A percentile compares a stretch with the other conserved stretches of the same genome.
These are phyloP conservation scores for Fusarium robinianum DNA, from an alignment of 2,329 filamentous ascomycete genomes.

Conservation along the genomic window DNA sequence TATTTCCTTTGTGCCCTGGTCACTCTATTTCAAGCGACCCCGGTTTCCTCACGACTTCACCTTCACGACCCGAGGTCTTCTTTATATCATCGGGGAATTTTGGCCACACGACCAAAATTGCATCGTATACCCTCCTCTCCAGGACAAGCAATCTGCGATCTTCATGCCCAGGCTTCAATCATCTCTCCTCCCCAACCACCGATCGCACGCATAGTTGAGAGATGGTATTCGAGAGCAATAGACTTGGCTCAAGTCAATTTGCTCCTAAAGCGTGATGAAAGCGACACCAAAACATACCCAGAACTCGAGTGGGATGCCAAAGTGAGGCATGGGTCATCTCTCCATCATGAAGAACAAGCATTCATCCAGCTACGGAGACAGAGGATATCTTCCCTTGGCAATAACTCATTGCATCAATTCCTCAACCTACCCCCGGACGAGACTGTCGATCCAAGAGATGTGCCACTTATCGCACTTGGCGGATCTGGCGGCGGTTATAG, in stretches of 20 bases:
- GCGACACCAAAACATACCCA: constrained; percentile 20
- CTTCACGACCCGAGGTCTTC: not conserved
- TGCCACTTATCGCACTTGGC: constrained; percentile 27
- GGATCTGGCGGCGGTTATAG: constrained; percentile 32
- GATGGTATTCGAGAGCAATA: constrained; percentile 25
- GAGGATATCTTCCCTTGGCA: constrained; percentile 18
- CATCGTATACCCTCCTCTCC: accelerated
- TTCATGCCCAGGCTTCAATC: accelerated
- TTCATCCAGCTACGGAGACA: constrained; percentile 23
- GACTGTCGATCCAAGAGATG: constrained; percentile 20
- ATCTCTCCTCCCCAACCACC: not conserved
- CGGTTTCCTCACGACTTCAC: constrained; percentile 22
- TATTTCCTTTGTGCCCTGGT: constrained; percentile 32
- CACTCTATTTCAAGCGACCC: constrained; percentile 27
- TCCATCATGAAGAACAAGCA: constrained; percentile 14
- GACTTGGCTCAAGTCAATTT: constrained; percentile 25
- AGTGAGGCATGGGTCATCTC: constrained; percentile 16
- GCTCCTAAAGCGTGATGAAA: constrained; percentile 13
- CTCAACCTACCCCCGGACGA: constrained; percentile 11
- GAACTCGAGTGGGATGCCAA: constrained; percentile 29
- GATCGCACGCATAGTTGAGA: not conserved
- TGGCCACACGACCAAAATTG: not conserved
- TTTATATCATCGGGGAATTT: not conserved
- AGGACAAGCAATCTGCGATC: accelerated
- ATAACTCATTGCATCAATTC: constrained; percentile 19